phyloP scores from a whole-genome alignment of 768 basidiomycete species.

The Boletus huronensis region DNA sequence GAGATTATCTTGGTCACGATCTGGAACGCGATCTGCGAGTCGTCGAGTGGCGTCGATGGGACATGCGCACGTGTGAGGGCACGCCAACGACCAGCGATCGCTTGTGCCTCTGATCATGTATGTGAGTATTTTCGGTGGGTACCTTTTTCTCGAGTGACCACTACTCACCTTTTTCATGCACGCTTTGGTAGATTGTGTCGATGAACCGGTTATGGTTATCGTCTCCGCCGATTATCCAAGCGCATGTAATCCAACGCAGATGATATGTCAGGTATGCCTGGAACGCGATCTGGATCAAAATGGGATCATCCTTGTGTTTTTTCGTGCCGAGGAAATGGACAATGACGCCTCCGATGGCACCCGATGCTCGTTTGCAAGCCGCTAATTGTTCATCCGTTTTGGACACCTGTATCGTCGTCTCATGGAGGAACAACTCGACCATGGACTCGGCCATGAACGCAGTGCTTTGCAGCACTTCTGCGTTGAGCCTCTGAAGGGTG shows the following conservation, averaged over 20 bases:
- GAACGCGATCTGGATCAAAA: conserved; percentile 37
- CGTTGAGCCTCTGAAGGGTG: conserved; percentile 44
- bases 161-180: conserved; percentile 35
- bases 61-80: conserved; percentile 37
- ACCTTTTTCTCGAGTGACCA: background rate
- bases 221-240: conserved; percentile 32
- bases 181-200: conserved; percentile 32
- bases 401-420: conserved; percentile 1
- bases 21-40: conserved; percentile 22
- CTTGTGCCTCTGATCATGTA: conserved; percentile 37
- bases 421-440: conserved; percentile 39
- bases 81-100: conserved; percentile 44
- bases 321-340: conserved; percentile 29
- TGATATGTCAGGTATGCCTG: conserved; percentile 29
- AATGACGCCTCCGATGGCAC: conserved; percentile 19
- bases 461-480: conserved; percentile 47
- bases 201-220: conserved; percentile 20
- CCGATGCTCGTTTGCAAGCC: conserved; percentile 22
- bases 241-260: conserved; percentile 25
- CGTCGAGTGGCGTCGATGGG: conserved; percentile 22
- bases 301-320: conserved; percentile 32
- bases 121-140: background rate
- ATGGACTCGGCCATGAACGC: conserved; percentile 47
- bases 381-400: conserved; percentile 23
- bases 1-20: conserved; percentile 23